Evolutionary conservation across 306 rosid species (phyloP).

Genomic region (Alnus glutinosa): DNA sequence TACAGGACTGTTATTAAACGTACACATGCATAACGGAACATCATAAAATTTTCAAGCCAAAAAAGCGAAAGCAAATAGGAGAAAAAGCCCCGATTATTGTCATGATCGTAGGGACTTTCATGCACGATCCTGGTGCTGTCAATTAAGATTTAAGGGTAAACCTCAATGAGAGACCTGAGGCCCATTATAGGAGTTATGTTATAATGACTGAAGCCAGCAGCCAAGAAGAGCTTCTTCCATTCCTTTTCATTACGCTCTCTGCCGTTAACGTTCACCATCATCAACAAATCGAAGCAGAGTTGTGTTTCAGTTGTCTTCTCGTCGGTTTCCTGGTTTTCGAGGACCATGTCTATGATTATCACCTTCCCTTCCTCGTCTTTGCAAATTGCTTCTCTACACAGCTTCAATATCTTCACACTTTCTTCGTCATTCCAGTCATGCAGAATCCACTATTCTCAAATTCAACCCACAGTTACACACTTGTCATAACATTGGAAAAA

Average conservation of each 20-base stretch:
- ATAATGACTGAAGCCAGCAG: constrained; percentile 25
- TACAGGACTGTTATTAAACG: too few relatives aligned
- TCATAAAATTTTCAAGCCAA: too few relatives aligned
- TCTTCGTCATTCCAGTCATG: constrained; percentile 44
- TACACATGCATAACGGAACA: too few relatives aligned
- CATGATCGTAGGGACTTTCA: too few relatives aligned
- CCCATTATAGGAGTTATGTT: constrained; percentile 26
- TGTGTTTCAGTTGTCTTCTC: constrained; percentile 10
- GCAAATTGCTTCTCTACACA: constrained; percentile 31
- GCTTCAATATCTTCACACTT: constrained; percentile 21
- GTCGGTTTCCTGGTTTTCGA: constrained; percentile 9
- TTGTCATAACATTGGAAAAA: neutral
- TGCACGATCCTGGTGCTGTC: too few relatives aligned
- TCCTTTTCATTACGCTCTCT: constrained; percentile 29
- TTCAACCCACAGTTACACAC: too few relatives aligned
- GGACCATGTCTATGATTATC: constrained; percentile 28
- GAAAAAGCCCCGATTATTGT: too few relatives aligned
- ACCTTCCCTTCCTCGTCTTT: constrained; percentile 31
- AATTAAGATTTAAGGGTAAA: constrained; percentile 1
- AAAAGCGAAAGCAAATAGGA: too few relatives aligned
- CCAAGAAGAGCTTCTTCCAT: constrained; percentile 17
- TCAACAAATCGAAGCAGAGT: constrained; percentile 27
- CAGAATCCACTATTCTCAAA: constrained; percentile 29
- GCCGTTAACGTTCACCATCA: constrained; percentile 20
- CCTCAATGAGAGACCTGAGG: constrained; percentile 27